Conservation (phyloP, 768 basidiomycete species). For the Strobilomyces dryophilus region DNA sequence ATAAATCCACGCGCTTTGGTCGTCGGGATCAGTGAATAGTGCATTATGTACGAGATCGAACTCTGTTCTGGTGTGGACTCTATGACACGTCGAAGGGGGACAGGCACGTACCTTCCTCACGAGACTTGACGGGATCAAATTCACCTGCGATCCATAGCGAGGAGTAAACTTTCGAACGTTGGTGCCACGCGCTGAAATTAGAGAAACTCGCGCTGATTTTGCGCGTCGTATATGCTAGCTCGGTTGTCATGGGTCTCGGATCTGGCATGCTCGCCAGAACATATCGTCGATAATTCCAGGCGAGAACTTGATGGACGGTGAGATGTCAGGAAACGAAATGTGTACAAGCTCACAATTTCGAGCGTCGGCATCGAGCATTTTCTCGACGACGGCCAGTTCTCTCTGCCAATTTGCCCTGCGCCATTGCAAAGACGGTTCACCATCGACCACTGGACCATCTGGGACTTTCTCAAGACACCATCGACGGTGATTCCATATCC, state of each 20-base stretch:
- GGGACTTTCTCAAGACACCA: slow-evolving; percentile 94
- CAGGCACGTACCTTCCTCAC: slow-evolving; percentile 59
- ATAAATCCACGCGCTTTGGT: slow-evolving; percentile 98
- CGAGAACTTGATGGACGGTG: slow-evolving; percentile 61
- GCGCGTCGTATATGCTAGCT: slow-evolving; percentile 78
- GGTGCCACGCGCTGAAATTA: slow-evolving; percentile 99
- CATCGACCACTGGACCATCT: slow-evolving; percentile 52
- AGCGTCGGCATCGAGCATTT: slow-evolving; percentile 86
- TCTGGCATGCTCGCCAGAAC: slow-evolving; percentile 68
- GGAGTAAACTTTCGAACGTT: slow-evolving; percentile 77
- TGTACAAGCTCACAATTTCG: slow-evolving; percentile 73
- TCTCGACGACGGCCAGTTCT: slow-evolving; percentile 86
- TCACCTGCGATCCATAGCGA: slow-evolving; percentile 60
- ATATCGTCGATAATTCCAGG: slow-evolving; percentile 93
- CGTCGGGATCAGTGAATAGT: slow-evolving; percentile 93
- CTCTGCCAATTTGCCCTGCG: slow-evolving; percentile 74
- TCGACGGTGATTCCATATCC: slow-evolving; percentile 96
- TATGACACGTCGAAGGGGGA: not conserved
- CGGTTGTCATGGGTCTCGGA: slow-evolving; percentile 52
- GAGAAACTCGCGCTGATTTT: slow-evolving; percentile 96
- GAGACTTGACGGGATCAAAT: slow-evolving; percentile 48
- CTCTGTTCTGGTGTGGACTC: slow-evolving; percentile 45
- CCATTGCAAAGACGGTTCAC: slow-evolving; percentile 57
- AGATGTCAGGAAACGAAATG: not conserved
- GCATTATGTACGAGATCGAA: slow-evolving; percentile 91